Percentiles rank a stretch among this genome's conserved stretches.
These are phyloP conservation scores for Mikania micrantha DNA, from an alignment of 129 eudicot species.

Conservation along the genomic window DNA sequence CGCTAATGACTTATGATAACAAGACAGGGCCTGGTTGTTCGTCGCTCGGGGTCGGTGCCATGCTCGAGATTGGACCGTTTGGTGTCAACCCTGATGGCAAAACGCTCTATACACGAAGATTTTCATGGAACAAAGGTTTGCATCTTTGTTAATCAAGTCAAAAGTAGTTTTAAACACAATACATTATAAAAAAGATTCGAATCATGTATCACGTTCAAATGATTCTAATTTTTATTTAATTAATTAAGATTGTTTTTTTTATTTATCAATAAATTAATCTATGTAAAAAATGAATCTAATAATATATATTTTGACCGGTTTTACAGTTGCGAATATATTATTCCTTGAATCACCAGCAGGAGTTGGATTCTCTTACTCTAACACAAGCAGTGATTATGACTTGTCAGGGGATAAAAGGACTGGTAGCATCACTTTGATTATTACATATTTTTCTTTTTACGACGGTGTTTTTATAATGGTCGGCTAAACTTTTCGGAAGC, in stretches of 20 bases:
- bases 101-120: constrained; percentile 43
- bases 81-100: constrained; percentile 59
- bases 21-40: constrained; percentile 60
- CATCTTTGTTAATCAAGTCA: no score
- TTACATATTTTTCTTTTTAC: constrained; percentile 8
- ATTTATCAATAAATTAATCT: no score
- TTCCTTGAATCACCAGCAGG: constrained; percentile 58
- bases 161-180: no score
- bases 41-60: constrained; percentile 54
- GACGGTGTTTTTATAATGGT: no score
- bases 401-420: constrained; percentile 53
- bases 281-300: no score
- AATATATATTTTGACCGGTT: background rate
- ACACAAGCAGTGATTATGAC: constrained; percentile 39
- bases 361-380: constrained; percentile 56
- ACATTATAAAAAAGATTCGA: no score
- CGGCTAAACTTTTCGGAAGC: no score
- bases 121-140: constrained; percentile 55
- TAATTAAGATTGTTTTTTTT: no score
- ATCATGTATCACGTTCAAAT: no score
- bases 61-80: constrained; percentile 64
- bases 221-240: no score
- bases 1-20: background rate
- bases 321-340: constrained; percentile 41
- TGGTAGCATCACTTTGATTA: constrained; percentile 32